Evolutionary conservation across 805 yeast species (phyloP), one percentile per base, ranked within the genome.

Genomic region (Lipomyces mesembrius): DNA sequence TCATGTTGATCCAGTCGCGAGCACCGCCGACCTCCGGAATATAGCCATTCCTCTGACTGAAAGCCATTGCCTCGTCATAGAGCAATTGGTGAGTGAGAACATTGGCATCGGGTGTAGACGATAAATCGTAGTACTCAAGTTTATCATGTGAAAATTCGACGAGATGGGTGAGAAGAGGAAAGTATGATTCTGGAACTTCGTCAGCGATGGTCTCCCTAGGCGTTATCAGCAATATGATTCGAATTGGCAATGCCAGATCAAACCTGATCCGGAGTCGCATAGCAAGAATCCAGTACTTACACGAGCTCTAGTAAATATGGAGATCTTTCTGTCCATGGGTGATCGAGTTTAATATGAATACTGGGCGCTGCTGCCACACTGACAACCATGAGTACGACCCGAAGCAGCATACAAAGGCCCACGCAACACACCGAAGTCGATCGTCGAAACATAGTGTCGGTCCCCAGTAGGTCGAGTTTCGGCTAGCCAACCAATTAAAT

Each of bases 1-100:
- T 77, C 43, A 85, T 77, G 66, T 84, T 79, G 8, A 83, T 75
- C 37, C 83, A 63, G 46, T 71, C 73, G 20, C 54, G n/a, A 34
- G 43, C 32, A 11, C 43, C 57, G 25, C 54, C 49, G n/a, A 29
- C 72, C 7, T 75, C 66, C 4, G 74, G 55, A 3, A 54, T 25
- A 34, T 27, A 69, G 34, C 59, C 60, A 5, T 54, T 34, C 22
- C 59, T 12, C 7, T 17, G 34, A 39, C 46, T 22, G 59, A 57
- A 71, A 12, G 22, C 34, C 22, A 69, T 37, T 3, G 73, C 66
- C 57, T 66, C 66, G 54, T 65, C 65, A 51, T 66, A 68, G 3
- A 68, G 49, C 22, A 53, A 57, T 46, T 66, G 39, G 54, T 66
- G 68, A 3, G 71, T 52, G 27, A 75, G 61, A 1, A 63, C 60